A percentile compares a stretch with the other conserved stretches of the same genome.
These are phyloP conservation scores for Plantago lanceolata DNA, from an alignment of 305 asterid species.

Conservation along the genomic window DNA sequence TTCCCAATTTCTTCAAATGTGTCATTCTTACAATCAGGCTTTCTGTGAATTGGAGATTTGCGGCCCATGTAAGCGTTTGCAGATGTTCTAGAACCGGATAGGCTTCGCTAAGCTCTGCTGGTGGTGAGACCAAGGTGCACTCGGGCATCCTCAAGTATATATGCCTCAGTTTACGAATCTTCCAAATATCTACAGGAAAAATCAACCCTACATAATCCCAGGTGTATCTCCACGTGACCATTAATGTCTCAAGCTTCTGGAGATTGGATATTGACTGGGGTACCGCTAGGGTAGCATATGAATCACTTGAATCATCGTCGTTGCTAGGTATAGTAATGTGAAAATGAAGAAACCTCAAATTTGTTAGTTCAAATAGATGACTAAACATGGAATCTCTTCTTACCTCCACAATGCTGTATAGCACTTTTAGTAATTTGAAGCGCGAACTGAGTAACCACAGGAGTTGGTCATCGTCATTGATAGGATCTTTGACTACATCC, in stretches of 20 bases:
- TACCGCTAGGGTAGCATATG: no score
- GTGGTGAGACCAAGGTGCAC: no score
- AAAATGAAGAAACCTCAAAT: constrained; percentile 22
- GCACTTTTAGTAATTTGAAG: no score
- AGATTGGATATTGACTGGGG: no score
- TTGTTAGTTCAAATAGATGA: constrained; percentile 3
- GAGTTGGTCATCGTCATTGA: no score
- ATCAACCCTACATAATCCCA: background rate
- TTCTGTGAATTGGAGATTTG: background rate
- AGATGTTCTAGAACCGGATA: background rate
- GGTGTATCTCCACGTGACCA: background rate
- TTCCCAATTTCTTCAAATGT: background rate
- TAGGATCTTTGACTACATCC: no score
- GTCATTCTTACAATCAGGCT: constrained; percentile 1
- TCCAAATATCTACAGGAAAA: background rate
- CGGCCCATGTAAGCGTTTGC: constrained; percentile 3
- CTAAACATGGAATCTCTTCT: constrained; percentile 5
- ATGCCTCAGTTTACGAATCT: constrained; percentile 10
- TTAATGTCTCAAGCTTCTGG: no score
- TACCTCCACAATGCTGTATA: background rate
- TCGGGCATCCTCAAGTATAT: background rate
- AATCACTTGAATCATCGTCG: background rate
- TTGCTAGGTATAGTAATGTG: no score
- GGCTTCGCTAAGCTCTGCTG: background rate
- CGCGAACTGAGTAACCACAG: no score